A percentile compares a stretch with the other conserved stretches of the same genome.
phyloP scores from a whole-genome alignment of 352 stramenopile genomes.

The Phytopythium ostracodes region DNA sequence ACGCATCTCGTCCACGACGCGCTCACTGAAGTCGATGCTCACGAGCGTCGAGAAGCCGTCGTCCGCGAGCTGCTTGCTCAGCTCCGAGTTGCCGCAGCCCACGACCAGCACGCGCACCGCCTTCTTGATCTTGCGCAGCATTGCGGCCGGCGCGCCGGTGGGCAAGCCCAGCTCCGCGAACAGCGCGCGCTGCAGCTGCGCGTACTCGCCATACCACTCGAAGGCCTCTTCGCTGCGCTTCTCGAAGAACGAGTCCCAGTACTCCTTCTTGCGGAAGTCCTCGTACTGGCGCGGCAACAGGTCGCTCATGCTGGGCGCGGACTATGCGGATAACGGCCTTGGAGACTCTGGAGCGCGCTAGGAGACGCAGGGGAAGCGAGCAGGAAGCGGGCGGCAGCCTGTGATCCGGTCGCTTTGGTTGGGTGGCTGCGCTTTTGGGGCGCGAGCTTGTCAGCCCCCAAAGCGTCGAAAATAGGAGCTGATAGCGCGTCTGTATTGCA shows the following conservation, averaged over 20 bases:
- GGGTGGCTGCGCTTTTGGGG: neutral
- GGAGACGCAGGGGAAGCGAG: neutral
- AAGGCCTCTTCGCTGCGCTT: slow-evolving; percentile 69
- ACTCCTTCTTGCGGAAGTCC: slow-evolving; percentile 68
- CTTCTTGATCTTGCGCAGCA: slow-evolving; percentile 31
- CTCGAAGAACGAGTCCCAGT: slow-evolving; percentile 74
- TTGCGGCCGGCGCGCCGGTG: slow-evolving; percentile 15
- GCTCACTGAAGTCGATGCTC: slow-evolving; percentile 72
- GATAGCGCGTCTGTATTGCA: no score
- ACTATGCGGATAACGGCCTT: neutral
- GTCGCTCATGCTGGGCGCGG: slow-evolving; percentile 15
- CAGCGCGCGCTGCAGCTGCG: slow-evolving; percentile 31
- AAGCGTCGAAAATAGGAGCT: no score
- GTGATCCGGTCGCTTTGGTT: neutral
- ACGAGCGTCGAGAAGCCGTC: slow-evolving; percentile 54
- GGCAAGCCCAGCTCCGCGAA: slow-evolving; percentile 26
- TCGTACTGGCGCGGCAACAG: slow-evolving; percentile 42
- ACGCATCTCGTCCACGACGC: slow-evolving; percentile 75
- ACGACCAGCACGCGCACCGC: slow-evolving; percentile 60
- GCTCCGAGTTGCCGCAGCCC: slow-evolving; percentile 74
- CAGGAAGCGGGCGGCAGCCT: neutral
- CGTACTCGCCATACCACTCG: slow-evolving; percentile 77
- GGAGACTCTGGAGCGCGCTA: neutral
- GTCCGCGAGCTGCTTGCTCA: slow-evolving; percentile 50
- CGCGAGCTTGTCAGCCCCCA: no score